phyloP scores from a whole-genome alignment of 2,329 filamentous ascomycete species.

The Lecanicillium sp. region DNA sequence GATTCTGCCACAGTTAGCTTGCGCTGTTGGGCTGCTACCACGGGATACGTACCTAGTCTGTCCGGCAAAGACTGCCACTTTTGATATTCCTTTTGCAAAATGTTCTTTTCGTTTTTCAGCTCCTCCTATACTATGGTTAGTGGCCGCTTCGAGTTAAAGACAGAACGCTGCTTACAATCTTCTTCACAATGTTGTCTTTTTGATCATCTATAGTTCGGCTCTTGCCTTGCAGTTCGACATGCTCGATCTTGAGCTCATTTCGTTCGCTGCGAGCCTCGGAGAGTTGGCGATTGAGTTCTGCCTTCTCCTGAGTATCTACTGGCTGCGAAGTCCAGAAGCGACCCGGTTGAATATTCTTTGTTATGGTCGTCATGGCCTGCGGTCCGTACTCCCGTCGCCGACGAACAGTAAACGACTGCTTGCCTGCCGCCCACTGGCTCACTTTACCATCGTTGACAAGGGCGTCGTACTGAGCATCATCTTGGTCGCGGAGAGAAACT shows the following conservation, averaged over 20 bases:
- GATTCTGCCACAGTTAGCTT: constrained; percentile 22
- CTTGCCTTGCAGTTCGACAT: constrained; percentile 30
- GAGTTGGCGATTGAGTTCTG: constrained; percentile 48
- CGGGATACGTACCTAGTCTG: constrained; percentile 53
- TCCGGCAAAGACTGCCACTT: constrained; percentile 60
- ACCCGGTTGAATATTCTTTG: constrained; percentile 53
- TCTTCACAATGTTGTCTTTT: constrained; percentile 31
- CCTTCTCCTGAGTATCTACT: constrained; percentile 59
- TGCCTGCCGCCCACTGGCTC: constrained; percentile 61
- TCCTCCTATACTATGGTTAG: constrained; percentile 29
- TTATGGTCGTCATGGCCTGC: constrained; percentile 61
- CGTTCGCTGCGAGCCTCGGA: constrained; percentile 29
- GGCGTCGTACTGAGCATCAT: constrained; percentile 58
- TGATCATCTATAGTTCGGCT: too few species aligned
- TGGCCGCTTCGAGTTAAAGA: constrained; percentile 1
- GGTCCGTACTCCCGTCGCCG: constrained; percentile 76
- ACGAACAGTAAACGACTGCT: constrained; percentile 54
- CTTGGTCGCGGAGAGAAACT: constrained; percentile 55
- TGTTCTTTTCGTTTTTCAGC: constrained; percentile 55
- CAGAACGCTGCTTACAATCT: constrained; percentile 26
- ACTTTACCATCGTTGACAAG: constrained; percentile 53
- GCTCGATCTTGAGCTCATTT: constrained; percentile 21
- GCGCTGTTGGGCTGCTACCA: neutral
- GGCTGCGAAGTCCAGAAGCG: constrained; percentile 70
- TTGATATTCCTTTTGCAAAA: constrained; percentile 57